Percentiles rank a stretch among this genome's conserved stretches.
Conservation (phyloP, 2,329 filamentous ascomycete species). For the Colletotrichum salicis region DNA sequence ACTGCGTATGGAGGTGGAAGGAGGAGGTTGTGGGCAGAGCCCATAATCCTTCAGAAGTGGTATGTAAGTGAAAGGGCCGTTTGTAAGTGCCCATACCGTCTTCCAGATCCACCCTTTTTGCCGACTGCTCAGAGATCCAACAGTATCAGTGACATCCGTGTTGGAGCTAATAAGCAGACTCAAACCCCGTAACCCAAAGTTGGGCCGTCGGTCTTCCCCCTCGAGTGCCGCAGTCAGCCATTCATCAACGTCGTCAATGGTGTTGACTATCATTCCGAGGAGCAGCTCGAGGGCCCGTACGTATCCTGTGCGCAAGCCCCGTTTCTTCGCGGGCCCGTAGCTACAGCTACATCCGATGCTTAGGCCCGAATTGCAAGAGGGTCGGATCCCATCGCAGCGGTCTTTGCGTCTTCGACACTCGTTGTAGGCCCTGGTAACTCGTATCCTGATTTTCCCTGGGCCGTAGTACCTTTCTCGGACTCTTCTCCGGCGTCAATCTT, state of each 20-base stretch:
- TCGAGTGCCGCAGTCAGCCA: slow-evolving; percentile 4
- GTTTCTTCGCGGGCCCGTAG: slow-evolving; percentile 28
- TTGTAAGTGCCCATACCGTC: too few relatives aligned
- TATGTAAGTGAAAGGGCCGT: too few relatives aligned
- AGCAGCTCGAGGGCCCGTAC: slow-evolving; percentile 22
- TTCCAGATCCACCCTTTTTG: too few relatives aligned
- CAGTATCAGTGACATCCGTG: not conserved
- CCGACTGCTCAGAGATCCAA: too few relatives aligned
- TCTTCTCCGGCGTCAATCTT: too few relatives aligned
- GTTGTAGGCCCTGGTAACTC: slow-evolving; percentile 21
- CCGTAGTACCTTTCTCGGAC: too few relatives aligned
- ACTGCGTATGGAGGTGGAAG: too few relatives aligned
- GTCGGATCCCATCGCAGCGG: slow-evolving; percentile 13
- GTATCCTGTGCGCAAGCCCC: slow-evolving; percentile 29
- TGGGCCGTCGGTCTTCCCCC: not conserved
- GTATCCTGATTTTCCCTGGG: not conserved
- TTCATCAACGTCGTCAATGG: slow-evolving; percentile 11
- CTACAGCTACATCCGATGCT: slow-evolving; percentile 38
- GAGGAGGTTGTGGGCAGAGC: too few relatives aligned
- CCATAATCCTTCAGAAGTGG: too few relatives aligned
- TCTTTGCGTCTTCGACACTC: slow-evolving; percentile 24
- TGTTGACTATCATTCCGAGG: slow-evolving; percentile 21
- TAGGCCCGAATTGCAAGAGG: slow-evolving; percentile 1
- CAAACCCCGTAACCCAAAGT: not conserved
- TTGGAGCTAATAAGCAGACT: not conserved